These are phyloP conservation scores for Cyclospora cayetanensis DNA, from an alignment of 169 alveolate genomes.

Conservation along the genomic window DNA sequence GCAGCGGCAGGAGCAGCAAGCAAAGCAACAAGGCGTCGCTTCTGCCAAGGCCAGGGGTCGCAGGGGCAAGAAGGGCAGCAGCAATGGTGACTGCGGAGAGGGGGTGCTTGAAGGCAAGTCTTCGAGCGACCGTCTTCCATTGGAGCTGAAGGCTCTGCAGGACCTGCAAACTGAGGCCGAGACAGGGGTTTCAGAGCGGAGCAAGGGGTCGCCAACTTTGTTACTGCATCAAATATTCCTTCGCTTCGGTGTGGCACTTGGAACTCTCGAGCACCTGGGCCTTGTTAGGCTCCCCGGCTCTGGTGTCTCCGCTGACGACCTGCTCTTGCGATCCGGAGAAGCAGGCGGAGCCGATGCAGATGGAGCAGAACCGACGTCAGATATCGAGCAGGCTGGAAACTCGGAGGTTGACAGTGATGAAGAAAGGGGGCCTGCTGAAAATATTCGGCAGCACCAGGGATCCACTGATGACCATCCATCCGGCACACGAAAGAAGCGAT, in stretches of 20 bases:
- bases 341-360: not conserved
- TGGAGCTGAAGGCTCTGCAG: constrained; percentile 6
- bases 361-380: not conserved
- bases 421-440: not conserved
- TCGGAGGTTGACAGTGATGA: not conserved
- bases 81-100: not conserved
- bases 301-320: constrained; percentile 16
- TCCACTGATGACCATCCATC: not conserved
- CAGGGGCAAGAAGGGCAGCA: not conserved
- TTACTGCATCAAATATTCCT: constrained; percentile 48
- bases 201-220: not conserved
- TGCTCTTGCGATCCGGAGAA: constrained; percentile 43
- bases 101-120: not conserved
- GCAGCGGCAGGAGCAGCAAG: constrained; percentile 26
- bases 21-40: not conserved
- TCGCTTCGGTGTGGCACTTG: constrained; percentile 8
- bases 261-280: constrained; percentile 42
- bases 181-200: not conserved
- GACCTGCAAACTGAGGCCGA: constrained; percentile 32
- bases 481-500: not conserved
- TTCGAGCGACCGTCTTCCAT: not conserved
- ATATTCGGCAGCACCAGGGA: not conserved
- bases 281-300: constrained; percentile 39
- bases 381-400: not conserved
- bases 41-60: not conserved